These are phyloP conservation scores for Schwanniomyces etchellsii DNA, from an alignment of 1,139 yeast species.

Conservation along the genomic window DNA sequence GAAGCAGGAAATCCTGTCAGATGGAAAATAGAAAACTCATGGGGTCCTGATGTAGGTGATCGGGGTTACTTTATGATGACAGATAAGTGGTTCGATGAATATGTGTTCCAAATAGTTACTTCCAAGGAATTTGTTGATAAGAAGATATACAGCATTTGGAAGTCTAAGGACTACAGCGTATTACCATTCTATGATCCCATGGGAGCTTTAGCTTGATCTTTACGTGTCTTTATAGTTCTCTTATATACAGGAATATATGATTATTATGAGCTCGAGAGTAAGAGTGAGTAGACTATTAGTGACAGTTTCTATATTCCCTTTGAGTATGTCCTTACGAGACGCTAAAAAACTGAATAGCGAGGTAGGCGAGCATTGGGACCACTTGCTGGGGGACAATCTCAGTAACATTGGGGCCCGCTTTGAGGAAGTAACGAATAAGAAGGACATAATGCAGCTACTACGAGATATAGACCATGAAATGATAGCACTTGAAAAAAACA, in stretches of 20 bases:
- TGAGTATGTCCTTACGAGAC: too few relatives aligned
- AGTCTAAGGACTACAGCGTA: constrained; percentile 46
- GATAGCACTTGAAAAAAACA: constrained; percentile 16
- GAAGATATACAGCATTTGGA: constrained; percentile 41
- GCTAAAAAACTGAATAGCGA: too few relatives aligned
- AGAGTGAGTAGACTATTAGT: too few relatives aligned
- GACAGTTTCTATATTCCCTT: too few relatives aligned
- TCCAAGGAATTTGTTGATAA: constrained; percentile 46
- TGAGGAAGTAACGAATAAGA: constrained; percentile 7
- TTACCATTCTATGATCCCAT: constrained; percentile 83
- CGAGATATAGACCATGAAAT: constrained; percentile 10
- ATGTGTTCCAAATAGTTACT: constrained; percentile 77
- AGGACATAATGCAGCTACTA: constrained; percentile 10
- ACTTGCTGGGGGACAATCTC: too few relatives aligned
- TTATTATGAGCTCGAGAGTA: too few relatives aligned
- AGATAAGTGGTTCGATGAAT: constrained; percentile 77
- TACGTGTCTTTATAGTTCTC: neutral
- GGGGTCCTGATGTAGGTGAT: constrained; percentile 74
- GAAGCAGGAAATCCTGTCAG: constrained; percentile 48
- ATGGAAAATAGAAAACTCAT: constrained; percentile 82
- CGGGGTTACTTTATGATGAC: constrained; percentile 79
- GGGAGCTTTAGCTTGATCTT: constrained; percentile 72
- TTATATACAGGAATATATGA: too few relatives aligned
- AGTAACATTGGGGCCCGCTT: too few relatives aligned
- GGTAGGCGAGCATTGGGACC: too few relatives aligned